Conservation (phyloP, 306 rosid species). For the Inga laurina region DNA sequence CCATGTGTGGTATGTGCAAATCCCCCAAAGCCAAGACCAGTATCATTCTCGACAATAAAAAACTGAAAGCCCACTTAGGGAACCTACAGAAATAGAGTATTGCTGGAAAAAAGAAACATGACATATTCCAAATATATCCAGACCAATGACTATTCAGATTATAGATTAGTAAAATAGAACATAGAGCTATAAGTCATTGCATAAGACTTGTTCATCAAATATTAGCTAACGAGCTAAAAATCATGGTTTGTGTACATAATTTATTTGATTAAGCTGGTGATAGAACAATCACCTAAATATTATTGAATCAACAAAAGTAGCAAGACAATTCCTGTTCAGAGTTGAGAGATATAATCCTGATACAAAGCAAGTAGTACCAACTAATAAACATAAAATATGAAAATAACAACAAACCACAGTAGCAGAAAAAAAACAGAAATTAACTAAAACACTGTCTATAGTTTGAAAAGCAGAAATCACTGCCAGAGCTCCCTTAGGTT, state of each 20-base stretch:
- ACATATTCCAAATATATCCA: not conserved
- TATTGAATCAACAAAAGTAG: not conserved
- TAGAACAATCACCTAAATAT: not conserved
- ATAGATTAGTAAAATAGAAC: constrained; percentile 10
- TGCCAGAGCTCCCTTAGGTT: too few relatives aligned
- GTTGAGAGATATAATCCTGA: not conserved
- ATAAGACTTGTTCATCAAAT: not conserved
- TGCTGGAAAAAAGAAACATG: not conserved
- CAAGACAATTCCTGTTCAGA: not conserved
- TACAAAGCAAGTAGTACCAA: not conserved
- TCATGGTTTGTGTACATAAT: not conserved
- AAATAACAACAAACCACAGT: not conserved
- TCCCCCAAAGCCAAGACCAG: constrained; percentile 97
- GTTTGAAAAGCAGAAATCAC: too few relatives aligned
- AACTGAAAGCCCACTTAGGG: constrained; percentile 33
- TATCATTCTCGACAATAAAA: constrained; percentile 70
- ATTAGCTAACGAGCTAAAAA: not conserved
- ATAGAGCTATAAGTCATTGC: not conserved
- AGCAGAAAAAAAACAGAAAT: not conserved
- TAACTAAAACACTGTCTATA: too few relatives aligned
- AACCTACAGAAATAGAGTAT: constrained; percentile 36
- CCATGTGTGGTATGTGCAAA: constrained; percentile 87
- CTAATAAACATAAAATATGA: not conserved
- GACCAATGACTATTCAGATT: not conserved
- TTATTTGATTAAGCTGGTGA: not conserved